These are phyloP conservation scores for Warburgia ugandensis DNA, from an alignment of 164 flowering plant species.

Conservation along the genomic window DNA sequence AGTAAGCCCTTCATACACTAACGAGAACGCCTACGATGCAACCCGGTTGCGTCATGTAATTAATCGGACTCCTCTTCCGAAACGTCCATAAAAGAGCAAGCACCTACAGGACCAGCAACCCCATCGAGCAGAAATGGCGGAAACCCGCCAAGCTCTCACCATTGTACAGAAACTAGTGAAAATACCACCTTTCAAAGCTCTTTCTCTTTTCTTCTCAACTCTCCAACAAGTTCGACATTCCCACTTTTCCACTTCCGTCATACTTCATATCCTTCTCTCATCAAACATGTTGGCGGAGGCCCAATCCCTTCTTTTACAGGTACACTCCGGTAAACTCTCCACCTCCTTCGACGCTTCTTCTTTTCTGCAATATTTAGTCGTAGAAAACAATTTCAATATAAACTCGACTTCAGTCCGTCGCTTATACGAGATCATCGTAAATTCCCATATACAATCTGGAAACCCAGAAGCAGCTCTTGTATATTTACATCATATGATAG, in stretches of 20 bases:
- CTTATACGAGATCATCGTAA: constrained; percentile 35
- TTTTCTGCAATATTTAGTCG: constrained; percentile 24
- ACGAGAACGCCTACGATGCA: no score
- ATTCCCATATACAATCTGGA: constrained; percentile 29
- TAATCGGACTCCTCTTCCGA: no score
- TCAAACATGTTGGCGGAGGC: constrained; percentile 30
- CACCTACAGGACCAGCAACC: no score
- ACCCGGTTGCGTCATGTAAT: no score
- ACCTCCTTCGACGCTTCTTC: constrained; percentile 28
- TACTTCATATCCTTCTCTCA: constrained; percentile 38
- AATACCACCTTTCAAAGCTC: constrained; percentile 50
- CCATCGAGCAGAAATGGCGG: no score
- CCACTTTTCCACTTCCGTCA: constrained; percentile 26
- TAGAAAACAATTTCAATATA: constrained; percentile 11
- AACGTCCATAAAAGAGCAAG: no score
- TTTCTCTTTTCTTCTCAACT: constrained; percentile 41
- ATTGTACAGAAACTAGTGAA: constrained; percentile 46
- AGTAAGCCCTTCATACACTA: no score
- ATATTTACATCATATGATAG: constrained; percentile 37
- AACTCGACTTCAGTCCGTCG: background rate
- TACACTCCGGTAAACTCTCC: constrained; percentile 31
- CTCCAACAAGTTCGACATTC: constrained; percentile 31
- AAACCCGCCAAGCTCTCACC: constrained; percentile 10
- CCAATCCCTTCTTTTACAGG: constrained; percentile 32
- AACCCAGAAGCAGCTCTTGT: constrained; percentile 29